Conservation (phyloP, 768 basidiomycete species). For the Phlebiopsis gigantea region DNA sequence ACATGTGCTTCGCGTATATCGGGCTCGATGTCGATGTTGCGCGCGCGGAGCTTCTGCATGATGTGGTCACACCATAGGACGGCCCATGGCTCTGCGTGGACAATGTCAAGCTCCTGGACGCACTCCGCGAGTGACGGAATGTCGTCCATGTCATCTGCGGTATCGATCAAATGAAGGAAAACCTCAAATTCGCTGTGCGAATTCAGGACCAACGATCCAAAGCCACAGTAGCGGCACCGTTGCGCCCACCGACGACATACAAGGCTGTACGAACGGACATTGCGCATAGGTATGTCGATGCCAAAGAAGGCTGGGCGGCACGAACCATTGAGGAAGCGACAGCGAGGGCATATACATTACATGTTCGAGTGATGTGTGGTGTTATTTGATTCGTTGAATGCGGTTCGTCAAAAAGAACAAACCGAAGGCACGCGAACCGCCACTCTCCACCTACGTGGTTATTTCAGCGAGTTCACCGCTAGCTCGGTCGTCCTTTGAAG, state of each 20-base stretch:
- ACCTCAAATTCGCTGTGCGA: background rate
- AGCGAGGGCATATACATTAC: no score
- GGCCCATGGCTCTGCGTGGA: background rate
- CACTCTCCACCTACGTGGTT: no score
- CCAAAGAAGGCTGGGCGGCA: no score
- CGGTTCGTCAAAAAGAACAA: no score
- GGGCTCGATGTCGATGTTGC: background rate
- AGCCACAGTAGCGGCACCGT: background rate
- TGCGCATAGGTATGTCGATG: background rate
- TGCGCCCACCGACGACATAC: background rate
- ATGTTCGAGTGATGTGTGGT: no score
- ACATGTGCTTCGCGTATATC: background rate
- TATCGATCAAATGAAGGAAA: background rate
- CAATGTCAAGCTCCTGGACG: background rate
- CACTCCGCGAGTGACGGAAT: background rate
- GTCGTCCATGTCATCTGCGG: background rate
- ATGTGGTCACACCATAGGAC: background rate
- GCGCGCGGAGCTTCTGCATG: background rate
- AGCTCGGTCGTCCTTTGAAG: no score
- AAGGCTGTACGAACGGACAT: background rate
- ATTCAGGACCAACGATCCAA: background rate
- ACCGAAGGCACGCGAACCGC: no score
- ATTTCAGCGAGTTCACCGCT: no score
- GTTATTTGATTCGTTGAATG: no score
- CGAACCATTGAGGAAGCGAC: no score